Evolutionary conservation across 371 early-diverging fungal genomes (phyloP), one percentile per base, ranked within the genome.

Genomic region (Gilbertella persicaria): DNA sequence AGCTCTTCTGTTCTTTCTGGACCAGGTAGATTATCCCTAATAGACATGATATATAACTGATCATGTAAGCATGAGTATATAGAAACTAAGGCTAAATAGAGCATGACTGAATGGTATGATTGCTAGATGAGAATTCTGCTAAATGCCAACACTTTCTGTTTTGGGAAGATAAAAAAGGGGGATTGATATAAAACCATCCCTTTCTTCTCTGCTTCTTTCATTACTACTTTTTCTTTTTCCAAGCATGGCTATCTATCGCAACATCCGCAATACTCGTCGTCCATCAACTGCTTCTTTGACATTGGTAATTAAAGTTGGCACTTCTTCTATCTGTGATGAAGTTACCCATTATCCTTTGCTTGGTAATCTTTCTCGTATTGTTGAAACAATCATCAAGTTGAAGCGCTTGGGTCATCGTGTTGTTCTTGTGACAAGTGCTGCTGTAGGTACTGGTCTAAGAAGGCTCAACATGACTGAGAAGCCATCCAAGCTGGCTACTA

Each of bases 251-350:
- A 70, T 73, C 50, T 71, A 74, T 43, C 64, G 69, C 30, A 74
- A 74, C 55, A 55, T 62, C 35, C 72, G 69, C 53, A 66, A 67
- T 42, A 69, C 70, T 25, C 64, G 69, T 46, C 69, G 79, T 19
- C 68, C 75, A 39, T 67, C 72, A 23, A 71, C 60, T 12, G 53
- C 69, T 9, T 72, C 77, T n/a, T 73, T 86, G 50, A 91, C 92
- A 4, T 76, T 93, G 45, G 93, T 93, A 40, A 81, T 93, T 63
- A 95, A 96, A 71, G 84, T 97, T 14, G 96, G 98, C 56, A 96
- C 96, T 0, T 89, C 92, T 16, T 93, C 94, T 29, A 95, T 97
- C 51, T 94, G 94, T 77, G 94, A 94, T 66, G 93, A 93, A 58
- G 76, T 78, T 50, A 92, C 93, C 0, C 92, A 92, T 61, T 84